Base-by-base conservation (phyloP, 2,329 filamentous ascomycete genomes). In the Didymella keratinophila region DNA sequence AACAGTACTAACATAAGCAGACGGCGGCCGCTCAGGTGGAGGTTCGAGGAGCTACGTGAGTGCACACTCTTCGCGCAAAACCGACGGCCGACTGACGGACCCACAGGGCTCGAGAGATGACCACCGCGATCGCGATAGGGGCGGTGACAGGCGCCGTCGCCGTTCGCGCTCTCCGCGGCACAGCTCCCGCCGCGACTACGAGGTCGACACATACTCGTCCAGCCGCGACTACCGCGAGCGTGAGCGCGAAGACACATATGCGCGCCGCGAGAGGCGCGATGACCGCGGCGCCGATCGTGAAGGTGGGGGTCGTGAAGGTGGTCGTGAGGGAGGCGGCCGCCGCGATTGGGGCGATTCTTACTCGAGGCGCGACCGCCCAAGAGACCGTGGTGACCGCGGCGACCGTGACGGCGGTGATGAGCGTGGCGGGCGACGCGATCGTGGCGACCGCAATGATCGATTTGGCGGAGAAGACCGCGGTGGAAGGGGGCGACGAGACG, bases 231-330 rank as follows among this genome's bases (percentile, higher is more conserved):
- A 97, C 77, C 87, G 94, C 75, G 94, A 96, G 76, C 85, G 94
- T 62, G 94, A 98, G 80, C 90, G 94, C 62, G 94, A 98, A 78
- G 94, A 97, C 69, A 86, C 93, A 74, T 97, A 97, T 75, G 87
- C 87, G 36, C 89, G 89, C 32, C 86, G 90, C 63, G 81, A 87
- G 51, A 68, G 75, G 59, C 71, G 75, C 61, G 77, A 78, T 36
- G 82, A 86, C 56, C 86, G 88, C 11, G 67, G 62, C 47, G 64
- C 89, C 64, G 81, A 86, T 21, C 68, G 72, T 53, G 66, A 37
- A 48, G 53, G 28, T n/a, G 53, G 32, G 2, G 39, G 41, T 28
- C 45, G 52, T 63, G 81, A 86, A 28, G 67, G 71, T 12, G 28
- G 32, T 18, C 56, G 56, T 64, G 81, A 86, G 27, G 67, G 72